Percentiles rank a stretch among this genome's conserved stretches.
These are phyloP conservation scores for Schizothecium vesticola DNA, from an alignment of 495 filamentous ascomycete species.

Conservation along the genomic window DNA sequence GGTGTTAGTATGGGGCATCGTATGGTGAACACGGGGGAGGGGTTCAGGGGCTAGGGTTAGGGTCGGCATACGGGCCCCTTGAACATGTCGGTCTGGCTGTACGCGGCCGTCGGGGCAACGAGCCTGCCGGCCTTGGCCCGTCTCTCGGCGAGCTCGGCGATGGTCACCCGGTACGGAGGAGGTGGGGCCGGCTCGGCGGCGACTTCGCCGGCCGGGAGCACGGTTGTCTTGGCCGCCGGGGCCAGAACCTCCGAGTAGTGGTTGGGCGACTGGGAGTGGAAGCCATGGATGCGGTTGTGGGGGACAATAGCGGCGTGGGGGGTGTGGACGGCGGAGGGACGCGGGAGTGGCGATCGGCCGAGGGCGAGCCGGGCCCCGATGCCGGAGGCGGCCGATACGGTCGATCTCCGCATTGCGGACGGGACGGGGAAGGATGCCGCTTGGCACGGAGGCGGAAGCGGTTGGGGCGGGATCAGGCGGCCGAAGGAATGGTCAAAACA, in stretches of 20 bases:
- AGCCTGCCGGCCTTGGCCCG: constrained; percentile 63
- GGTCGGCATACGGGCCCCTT: constrained; percentile 56
- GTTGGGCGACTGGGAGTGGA: constrained; percentile 19
- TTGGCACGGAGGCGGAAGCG: neutral
- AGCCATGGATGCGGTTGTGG: neutral
- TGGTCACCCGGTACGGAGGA: constrained; percentile 51
- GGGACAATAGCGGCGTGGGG: neutral
- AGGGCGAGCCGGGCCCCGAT: neutral
- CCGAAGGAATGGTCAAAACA: neutral
- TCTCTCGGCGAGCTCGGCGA: constrained; percentile 62
- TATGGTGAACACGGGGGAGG: neutral
- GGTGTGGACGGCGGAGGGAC: neutral
- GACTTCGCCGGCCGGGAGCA: neutral
- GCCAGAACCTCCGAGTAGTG: constrained; percentile 14
- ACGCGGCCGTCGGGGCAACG: constrained; percentile 69
- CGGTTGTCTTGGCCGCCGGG: constrained; percentile 12
- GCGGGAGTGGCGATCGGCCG: neutral
- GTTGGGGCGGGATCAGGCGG: neutral
- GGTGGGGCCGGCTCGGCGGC: neutral
- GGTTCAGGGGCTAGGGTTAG: constrained; percentile 5
- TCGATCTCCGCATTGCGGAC: constrained; percentile 1
- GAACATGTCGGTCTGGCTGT: constrained; percentile 75
- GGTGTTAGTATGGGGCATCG: no score
- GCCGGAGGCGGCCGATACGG: neutral
- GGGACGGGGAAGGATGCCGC: neutral